Evolutionary conservation across 2,329 filamentous ascomycete genomes (phyloP), one percentile per base, ranked within the genome.

Genomic region (Talaromyces sp.): DNA sequence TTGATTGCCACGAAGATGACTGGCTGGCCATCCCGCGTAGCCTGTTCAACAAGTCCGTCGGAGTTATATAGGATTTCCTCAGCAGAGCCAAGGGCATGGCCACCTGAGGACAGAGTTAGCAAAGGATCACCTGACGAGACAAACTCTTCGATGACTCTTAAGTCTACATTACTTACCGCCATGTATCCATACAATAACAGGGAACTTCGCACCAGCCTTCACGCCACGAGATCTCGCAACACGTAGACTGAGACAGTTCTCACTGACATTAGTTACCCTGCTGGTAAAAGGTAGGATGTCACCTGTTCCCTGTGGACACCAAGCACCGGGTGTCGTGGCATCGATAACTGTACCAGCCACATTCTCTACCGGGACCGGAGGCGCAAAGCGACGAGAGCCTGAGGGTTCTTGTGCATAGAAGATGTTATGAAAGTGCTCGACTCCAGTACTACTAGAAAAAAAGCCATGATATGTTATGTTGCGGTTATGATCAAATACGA

Each of bases 371-470:
- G 51, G 55, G n/a, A 60, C 43, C 3, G 57, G 54, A 10, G 57
- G 41, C 11, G 53, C 60, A 32, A 60, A 60, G 5, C 57, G 55
- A 14, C 51, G 55, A 5, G 32, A 13, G 3, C 60, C 60, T 3
- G 46, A 36, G n/a, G 57, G 55, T n/a, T 43, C 54, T 22, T 55
- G 51, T 5, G 57, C 57, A 20, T 62, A 55, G 37, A 60, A 62
- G 13, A 60, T 60, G 20, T 60, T 60, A n/a, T 57, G 57, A 29
- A 54, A 62, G 41, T 62, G 57, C 14, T 62, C 55, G 3, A 60
- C 32, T 27, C 24, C 9, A 4, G 24, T 9, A 9, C 24, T 27
- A 5, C 24, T 27, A 5, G 24, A 27, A 27, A 27, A 27, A 4
- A 9, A 27, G 4, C 24, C 24, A 27, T 27, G 24, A 27, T 27